A percentile compares a stretch with the other conserved stretches of the same genome.
Conservation (phyloP, 768 basidiomycete species). For the Naganishia antarctica region DNA sequence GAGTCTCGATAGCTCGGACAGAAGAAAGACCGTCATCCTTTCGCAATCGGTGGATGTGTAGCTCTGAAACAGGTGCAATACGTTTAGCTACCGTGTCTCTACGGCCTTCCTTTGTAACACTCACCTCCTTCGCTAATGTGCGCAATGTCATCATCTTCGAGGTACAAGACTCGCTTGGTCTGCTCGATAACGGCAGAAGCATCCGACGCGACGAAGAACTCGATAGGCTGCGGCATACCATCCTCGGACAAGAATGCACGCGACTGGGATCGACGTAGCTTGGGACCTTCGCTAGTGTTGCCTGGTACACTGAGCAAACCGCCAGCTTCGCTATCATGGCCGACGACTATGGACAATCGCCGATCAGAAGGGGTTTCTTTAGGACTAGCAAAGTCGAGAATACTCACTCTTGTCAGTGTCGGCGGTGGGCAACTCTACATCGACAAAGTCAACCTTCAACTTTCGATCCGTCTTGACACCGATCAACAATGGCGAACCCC, state of each 20-base stretch:
- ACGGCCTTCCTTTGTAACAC: not conserved
- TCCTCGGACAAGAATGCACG: slow-evolving; percentile 98
- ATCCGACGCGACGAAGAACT: slow-evolving; percentile 98
- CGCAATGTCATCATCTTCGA: slow-evolving; percentile 98
- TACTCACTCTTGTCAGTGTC: slow-evolving; percentile 29
- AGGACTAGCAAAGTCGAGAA: not conserved
- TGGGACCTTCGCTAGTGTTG: slow-evolving; percentile 55
- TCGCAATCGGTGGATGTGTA: slow-evolving; percentile 97
- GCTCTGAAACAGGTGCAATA: slow-evolving; percentile 54
- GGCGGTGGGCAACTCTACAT: slow-evolving; percentile 81
- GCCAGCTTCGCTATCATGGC: slow-evolving; percentile 48
- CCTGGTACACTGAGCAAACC: slow-evolving; percentile 63
- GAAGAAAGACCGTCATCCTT: slow-evolving; percentile 68
- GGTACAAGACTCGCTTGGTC: slow-evolving; percentile 96
- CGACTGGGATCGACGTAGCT: slow-evolving; percentile 87
- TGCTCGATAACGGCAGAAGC: slow-evolving; percentile 95
- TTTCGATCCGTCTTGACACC: slow-evolving; percentile 99
- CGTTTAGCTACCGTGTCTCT: not conserved
- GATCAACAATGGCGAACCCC: slow-evolving; percentile 90
- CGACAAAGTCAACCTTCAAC: slow-evolving; percentile 98
- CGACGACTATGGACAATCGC: slow-evolving; percentile 13
- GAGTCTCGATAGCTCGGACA: slow-evolving; percentile 92
- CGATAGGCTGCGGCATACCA: slow-evolving; percentile 96
- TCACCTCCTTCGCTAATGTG: slow-evolving; percentile 79
- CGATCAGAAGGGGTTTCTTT: not conserved